A percentile compares a stretch with the other conserved stretches of the same genome.
These are phyloP conservation scores for Arthrocladium fulminans DNA, from an alignment of 2,329 filamentous ascomycete species.

Conservation along the genomic window DNA sequence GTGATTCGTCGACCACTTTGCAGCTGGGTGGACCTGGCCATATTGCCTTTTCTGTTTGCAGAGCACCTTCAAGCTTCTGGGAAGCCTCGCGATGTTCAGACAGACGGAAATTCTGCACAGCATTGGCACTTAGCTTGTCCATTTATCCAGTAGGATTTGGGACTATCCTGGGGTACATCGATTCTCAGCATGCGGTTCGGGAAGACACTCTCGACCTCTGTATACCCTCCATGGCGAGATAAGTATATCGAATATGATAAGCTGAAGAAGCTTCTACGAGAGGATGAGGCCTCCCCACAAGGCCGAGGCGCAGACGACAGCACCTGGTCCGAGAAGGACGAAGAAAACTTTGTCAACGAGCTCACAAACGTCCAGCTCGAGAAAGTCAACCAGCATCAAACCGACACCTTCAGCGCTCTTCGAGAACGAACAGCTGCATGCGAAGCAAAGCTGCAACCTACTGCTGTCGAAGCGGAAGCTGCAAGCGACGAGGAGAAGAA, in stretches of 20 bases:
- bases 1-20: background rate
- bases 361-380: slow-evolving; percentile 90
- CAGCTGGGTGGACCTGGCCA: background rate
- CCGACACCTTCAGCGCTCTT: slow-evolving; percentile 69
- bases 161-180: too few relatives aligned
- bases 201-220: slow-evolving; percentile 68
- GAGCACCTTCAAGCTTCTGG: background rate
- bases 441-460: slow-evolving; percentile 54
- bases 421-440: slow-evolving; percentile 68
- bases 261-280: slow-evolving; percentile 80
- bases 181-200: slow-evolving; percentile 76
- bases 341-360: slow-evolving; percentile 89
- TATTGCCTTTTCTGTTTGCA: background rate
- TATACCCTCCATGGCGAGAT: slow-evolving; percentile 81
- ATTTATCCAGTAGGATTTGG: too few relatives aligned
- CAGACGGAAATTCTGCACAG: too few relatives aligned
- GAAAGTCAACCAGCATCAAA: slow-evolving; percentile 86
- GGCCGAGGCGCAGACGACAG: slow-evolving; percentile 45
- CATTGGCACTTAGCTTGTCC: too few relatives aligned
- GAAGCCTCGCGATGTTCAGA: background rate
- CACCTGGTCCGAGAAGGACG: slow-evolving; percentile 84
- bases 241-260: slow-evolving; percentile 94
- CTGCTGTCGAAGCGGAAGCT: slow-evolving; percentile 29
- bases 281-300: slow-evolving; percentile 51
- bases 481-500: slow-evolving; percentile 32